Percentiles rank a stretch among this genome's conserved stretches.
These are phyloP conservation scores for Termitomyces bulborhizus DNA, from an alignment of 768 basidiomycete genomes.

Conservation along the genomic window DNA sequence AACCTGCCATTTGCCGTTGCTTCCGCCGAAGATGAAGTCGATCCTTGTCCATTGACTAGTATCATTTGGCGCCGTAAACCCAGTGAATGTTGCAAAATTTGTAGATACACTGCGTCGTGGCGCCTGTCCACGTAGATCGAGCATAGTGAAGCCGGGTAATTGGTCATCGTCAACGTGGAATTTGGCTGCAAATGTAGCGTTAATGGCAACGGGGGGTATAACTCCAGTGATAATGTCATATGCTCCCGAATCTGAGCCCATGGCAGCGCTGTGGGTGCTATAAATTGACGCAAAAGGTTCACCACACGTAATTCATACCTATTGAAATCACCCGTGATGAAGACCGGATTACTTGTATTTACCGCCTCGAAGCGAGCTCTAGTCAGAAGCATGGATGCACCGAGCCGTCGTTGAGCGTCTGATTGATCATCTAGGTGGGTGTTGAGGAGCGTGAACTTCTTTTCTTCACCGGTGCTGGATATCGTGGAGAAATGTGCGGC, in stretches of 20 bases:
- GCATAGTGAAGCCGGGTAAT: constrained; percentile 32
- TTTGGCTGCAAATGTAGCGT: constrained; percentile 34
- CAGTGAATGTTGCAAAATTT: constrained; percentile 47
- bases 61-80: constrained; percentile 36
- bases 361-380: constrained; percentile 45
- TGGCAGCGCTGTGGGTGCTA: constrained; percentile 28
- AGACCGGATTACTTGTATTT: constrained; percentile 30
- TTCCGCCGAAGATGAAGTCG: constrained; percentile 50
- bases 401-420: constrained; percentile 43
- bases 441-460: constrained; percentile 38
- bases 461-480: constrained; percentile 5
- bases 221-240: constrained; percentile 45
- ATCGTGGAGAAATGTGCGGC: constrained; percentile 29
- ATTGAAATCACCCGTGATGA: constrained; percentile 53
- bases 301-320: constrained; percentile 15
- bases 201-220: constrained; percentile 31
- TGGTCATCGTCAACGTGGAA: constrained; percentile 28
- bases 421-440: constrained; percentile 51
- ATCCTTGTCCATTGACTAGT: constrained; percentile 33
- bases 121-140: constrained; percentile 36
- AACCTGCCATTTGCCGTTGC: constrained; percentile 36
- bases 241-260: constrained; percentile 39
- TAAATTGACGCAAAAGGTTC: neutral
- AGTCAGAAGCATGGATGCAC: constrained; percentile 44
- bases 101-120: constrained; percentile 35